Percentiles rank a stretch among this genome's conserved stretches.
Evolutionary conservation across 2,329 filamentous ascomycete genomes (phyloP).

Genomic region (Ascochyta rabiei): DNA sequence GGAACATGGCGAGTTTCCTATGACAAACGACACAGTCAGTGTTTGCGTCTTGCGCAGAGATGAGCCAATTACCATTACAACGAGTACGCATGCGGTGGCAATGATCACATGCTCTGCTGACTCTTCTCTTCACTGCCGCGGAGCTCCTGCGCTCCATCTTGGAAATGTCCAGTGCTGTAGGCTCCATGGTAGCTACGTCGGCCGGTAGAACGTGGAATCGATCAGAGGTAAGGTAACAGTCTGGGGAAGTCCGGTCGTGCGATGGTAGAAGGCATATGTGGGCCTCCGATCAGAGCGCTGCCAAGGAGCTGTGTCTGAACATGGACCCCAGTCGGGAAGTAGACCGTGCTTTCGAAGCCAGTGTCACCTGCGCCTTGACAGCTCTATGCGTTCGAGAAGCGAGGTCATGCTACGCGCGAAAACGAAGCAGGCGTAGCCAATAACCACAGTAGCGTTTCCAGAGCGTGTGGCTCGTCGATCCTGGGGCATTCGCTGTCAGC

Average conservation of each 20-base stretch:
- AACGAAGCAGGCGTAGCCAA: constrained; percentile 41
- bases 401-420: constrained; percentile 40
- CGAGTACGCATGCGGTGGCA: constrained; percentile 94
- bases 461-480: constrained; percentile 39
- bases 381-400: constrained; percentile 50
- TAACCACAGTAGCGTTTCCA: constrained; percentile 30
- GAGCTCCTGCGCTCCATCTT: constrained; percentile 49
- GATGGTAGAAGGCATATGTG: constrained; percentile 46
- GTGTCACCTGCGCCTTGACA: constrained; percentile 45
- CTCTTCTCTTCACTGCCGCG: constrained; percentile 78
- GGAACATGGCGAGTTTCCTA: constrained; percentile 79
- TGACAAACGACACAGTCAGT: constrained; percentile 2
- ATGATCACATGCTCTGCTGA: constrained; percentile 92
- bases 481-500: constrained; percentile 17
- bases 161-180: constrained; percentile 28
- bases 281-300: constrained; percentile 39
- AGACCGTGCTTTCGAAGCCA: constrained; percentile 29
- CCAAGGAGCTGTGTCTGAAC: constrained; percentile 37
- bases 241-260: constrained; percentile 42
- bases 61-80: constrained; percentile 67
- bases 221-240: constrained; percentile 24
- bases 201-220: constrained; percentile 18
- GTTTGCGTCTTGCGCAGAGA: background rate
- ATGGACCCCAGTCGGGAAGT: constrained; percentile 35
- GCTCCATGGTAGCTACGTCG: constrained; percentile 34